These are phyloP conservation scores for Tylopilus sp. DNA, from an alignment of 768 basidiomycete genomes.

Conservation along the genomic window DNA sequence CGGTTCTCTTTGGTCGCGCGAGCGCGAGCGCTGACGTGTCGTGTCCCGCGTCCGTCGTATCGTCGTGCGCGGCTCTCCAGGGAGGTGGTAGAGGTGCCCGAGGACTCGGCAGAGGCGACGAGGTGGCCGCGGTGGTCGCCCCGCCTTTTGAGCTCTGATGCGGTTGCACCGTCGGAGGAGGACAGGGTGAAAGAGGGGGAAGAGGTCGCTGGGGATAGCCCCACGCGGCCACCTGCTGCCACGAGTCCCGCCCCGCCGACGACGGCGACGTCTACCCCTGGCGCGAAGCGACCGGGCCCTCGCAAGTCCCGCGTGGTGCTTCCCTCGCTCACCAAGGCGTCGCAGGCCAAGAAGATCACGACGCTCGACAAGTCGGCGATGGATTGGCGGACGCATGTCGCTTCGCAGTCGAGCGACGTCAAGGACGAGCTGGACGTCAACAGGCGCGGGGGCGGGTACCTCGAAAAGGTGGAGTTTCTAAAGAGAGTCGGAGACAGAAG, in stretches of 20 bases:
- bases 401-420: slow-evolving; percentile 40
- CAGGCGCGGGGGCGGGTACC: slow-evolving; percentile 70
- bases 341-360: slow-evolving; percentile 71
- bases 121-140: slow-evolving; percentile 62
- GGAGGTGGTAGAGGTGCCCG: slow-evolving; percentile 70
- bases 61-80: slow-evolving; percentile 39
- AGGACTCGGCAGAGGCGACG: slow-evolving; percentile 70
- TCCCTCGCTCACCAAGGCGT: slow-evolving; percentile 47
- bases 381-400: slow-evolving; percentile 77
- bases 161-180: neutral
- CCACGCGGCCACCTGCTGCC: neutral
- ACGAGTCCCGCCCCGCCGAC: neutral
- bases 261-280: neutral
- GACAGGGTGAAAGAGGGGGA: neutral
- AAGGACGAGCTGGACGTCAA: slow-evolving; percentile 76
- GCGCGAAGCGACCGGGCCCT: slow-evolving; percentile 52
- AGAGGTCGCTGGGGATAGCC: neutral
- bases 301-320: slow-evolving; percentile 63
- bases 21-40: neutral
- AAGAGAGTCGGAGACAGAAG: slow-evolving; percentile 69
- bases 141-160: neutral
- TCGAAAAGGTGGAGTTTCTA: slow-evolving; percentile 84
- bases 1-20: slow-evolving; percentile 6
- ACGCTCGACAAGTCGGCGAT: slow-evolving; percentile 84
- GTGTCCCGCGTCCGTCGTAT: neutral